These are phyloP conservation scores for Penicillium hordei DNA, from an alignment of 2,329 filamentous ascomycete genomes.

Conservation along the genomic window DNA sequence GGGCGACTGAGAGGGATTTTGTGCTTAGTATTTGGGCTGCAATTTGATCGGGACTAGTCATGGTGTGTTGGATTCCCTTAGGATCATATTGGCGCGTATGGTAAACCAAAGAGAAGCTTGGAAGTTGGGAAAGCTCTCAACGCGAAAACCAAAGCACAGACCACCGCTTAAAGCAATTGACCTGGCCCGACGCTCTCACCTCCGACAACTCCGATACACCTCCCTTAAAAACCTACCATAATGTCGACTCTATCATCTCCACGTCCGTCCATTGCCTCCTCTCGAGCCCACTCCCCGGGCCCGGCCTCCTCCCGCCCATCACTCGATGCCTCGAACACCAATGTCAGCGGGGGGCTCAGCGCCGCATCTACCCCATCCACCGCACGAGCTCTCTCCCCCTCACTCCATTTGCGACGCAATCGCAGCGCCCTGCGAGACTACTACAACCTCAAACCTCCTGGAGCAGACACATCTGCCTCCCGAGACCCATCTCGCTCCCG, in stretches of 20 bases:
- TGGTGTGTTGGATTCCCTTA: constrained; percentile 8
- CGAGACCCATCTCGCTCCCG: constrained; percentile 35
- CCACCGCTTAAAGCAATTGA: constrained; percentile 28
- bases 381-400: constrained; percentile 43
- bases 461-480: constrained; percentile 33
- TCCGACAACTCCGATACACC: constrained; percentile 4
- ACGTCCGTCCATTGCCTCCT: constrained; percentile 59
- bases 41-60: constrained; percentile 39
- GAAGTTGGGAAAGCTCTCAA: constrained; percentile 10
- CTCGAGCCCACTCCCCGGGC: constrained; percentile 54
- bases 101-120: not conserved
- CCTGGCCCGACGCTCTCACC: constrained; percentile 9
- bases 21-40: constrained; percentile 55
- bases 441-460: constrained; percentile 72
- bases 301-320: constrained; percentile 75
- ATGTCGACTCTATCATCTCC: constrained; percentile 64
- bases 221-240: constrained; percentile 10
- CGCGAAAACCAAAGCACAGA: constrained; percentile 25
- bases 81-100: not conserved
- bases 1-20: constrained; percentile 57
- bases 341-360: constrained; percentile 50
- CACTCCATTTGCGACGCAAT: constrained; percentile 58
- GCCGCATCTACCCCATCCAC: constrained; percentile 36
- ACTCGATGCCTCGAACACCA: constrained; percentile 64
- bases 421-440: constrained; percentile 88